Evolutionary conservation across 306 rosid species (phyloP).

Genomic region (Cicer yamashitae): DNA sequence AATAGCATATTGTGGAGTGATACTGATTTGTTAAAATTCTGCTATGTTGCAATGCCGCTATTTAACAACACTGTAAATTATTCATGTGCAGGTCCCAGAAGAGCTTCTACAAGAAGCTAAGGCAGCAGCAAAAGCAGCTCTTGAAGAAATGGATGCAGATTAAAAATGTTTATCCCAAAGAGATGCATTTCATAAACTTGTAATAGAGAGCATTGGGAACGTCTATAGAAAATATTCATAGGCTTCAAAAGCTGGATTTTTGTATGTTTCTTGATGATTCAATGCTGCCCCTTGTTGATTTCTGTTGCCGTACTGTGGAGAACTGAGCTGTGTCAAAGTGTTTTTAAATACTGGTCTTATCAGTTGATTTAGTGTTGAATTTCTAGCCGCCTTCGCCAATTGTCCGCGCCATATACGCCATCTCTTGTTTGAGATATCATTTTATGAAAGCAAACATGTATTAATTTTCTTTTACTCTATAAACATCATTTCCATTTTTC

Average conservation of each 20-base stretch:
- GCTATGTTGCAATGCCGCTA: too few species aligned
- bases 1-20: too few species aligned
- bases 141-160: slow-evolving; percentile 99
- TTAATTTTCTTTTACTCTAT: not conserved
- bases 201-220: slow-evolving; percentile 45
- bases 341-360: not conserved
- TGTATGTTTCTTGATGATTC: slow-evolving; percentile 38
- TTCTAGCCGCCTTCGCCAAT: not conserved
- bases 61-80: not conserved
- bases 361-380: slow-evolving; percentile 10
- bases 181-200: slow-evolving; percentile 36
- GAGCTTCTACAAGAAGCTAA: slow-evolving; percentile 83
- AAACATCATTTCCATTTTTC: not conserved
- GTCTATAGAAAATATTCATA: slow-evolving; percentile 33
- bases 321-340: slow-evolving; percentile 34
- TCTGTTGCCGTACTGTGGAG: slow-evolving; percentile 11
- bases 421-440: not conserved
- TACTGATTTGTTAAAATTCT: too few species aligned
- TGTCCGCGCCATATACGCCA: not conserved
- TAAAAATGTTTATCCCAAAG: not conserved
- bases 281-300: slow-evolving; percentile 25
- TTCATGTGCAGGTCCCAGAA: slow-evolving; percentile 72
- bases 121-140: slow-evolving; percentile 88
- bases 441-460: not conserved
- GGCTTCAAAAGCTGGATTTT: slow-evolving; percentile 39